Evolutionary conservation across 768 basidiomycete genomes (phyloP).

Genomic region (Pluteus cervinus): DNA sequence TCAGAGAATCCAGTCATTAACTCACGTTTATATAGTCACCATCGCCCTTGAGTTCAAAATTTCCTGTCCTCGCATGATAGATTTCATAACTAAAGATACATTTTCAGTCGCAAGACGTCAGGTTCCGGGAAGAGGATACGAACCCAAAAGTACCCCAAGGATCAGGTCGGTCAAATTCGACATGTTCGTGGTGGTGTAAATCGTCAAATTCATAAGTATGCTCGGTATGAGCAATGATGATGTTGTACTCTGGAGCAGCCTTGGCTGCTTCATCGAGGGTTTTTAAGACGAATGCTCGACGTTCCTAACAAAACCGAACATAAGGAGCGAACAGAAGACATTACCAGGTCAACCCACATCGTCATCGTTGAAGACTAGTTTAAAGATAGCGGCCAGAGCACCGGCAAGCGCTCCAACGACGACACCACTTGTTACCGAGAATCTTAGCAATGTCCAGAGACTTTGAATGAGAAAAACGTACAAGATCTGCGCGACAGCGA

Average conservation of each 20-base stretch:
- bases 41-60: slow-evolving; percentile 15
- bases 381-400: too few relatives aligned
- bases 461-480: too few relatives aligned
- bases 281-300: slow-evolving; percentile 1
- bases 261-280: background rate
- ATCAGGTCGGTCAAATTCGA: slow-evolving; percentile 5
- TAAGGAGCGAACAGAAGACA: too few relatives aligned
- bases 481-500: too few relatives aligned
- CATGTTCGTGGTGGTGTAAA: slow-evolving; percentile 3
- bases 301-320: too few relatives aligned
- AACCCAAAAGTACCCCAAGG: slow-evolving; percentile 4
- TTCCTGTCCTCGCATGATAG: slow-evolving; percentile 16
- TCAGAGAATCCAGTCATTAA: too few relatives aligned
- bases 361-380: too few relatives aligned
- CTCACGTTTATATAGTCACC: slow-evolving; percentile 18
- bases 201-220: slow-evolving; percentile 1
- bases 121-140: slow-evolving; percentile 2
- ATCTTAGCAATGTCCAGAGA: too few relatives aligned
- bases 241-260: slow-evolving; percentile 3
- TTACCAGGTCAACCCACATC: too few relatives aligned
- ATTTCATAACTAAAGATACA: slow-evolving; percentile 13
- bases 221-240: slow-evolving; percentile 2
- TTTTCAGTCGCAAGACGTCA: slow-evolving; percentile 2
- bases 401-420: too few relatives aligned
- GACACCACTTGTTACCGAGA: too few relatives aligned